These are phyloP conservation scores for Colletotrichum lentis DNA, from an alignment of 2,329 filamentous ascomycete genomes.

Conservation along the genomic window DNA sequence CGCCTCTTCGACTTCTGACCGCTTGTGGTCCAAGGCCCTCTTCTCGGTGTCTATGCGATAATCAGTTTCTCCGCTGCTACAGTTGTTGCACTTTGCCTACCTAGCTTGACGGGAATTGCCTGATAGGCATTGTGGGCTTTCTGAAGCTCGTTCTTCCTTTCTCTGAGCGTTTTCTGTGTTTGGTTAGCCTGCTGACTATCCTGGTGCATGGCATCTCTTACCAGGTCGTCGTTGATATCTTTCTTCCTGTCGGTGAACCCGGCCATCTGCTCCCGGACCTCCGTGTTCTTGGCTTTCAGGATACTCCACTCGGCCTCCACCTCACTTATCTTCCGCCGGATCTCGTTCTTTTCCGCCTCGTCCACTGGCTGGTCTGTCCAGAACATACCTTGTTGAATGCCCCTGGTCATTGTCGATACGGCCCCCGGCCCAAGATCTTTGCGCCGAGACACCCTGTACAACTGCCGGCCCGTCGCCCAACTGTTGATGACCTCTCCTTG, in stretches of 20 bases:
- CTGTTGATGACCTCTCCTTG: conserved; percentile 64
- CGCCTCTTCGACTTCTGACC: conserved; percentile 51
- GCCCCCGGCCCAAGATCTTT: conserved; percentile 81
- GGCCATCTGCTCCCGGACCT: conserved; percentile 54
- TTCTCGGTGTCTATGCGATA: conserved; percentile 41
- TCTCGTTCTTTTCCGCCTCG: conserved; percentile 65
- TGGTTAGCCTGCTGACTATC: conserved; percentile 38
- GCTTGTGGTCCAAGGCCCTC: conserved; percentile 50
- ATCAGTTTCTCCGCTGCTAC: conserved; percentile 6
- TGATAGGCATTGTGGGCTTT: conserved; percentile 70
- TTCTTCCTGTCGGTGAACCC: conserved; percentile 39
- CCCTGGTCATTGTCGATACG: conserved; percentile 72
- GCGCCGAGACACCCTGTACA: conserved; percentile 73
- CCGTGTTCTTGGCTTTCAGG: conserved; percentile 54
- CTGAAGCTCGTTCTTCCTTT: conserved; percentile 74
- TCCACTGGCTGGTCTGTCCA: conserved; percentile 86
- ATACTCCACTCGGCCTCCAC: conserved; percentile 52
- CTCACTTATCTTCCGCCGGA: conserved; percentile 63
- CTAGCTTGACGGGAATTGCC: conserved; percentile 74
- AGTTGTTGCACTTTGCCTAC: conserved; percentile 53
- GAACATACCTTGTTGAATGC: conserved; percentile 66
- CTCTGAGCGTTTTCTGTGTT: conserved; percentile 58
- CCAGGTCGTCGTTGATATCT: conserved; percentile 41
- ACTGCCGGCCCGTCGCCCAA: conserved; percentile 74
- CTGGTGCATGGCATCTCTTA: conserved; percentile 39